A percentile compares a stretch with the other conserved stretches of the same genome.
phyloP scores from a whole-genome alignment of 78 protist species.

The Isochrysis galbana region DNA sequence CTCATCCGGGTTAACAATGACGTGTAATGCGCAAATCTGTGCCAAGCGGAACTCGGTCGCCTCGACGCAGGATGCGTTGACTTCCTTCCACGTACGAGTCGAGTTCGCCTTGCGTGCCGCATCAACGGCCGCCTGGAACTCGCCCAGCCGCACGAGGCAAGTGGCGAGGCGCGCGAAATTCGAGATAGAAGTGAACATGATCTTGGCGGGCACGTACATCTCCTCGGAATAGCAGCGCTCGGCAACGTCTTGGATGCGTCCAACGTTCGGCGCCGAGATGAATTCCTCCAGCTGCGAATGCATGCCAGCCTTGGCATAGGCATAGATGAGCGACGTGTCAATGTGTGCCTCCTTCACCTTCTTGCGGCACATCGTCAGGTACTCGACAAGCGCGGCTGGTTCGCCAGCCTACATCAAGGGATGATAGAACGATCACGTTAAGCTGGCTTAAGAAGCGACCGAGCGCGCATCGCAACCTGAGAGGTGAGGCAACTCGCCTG shows the following conservation, averaged over 20 bases:
- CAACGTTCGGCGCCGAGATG: conserved; percentile 82
- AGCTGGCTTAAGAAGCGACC: too few species aligned
- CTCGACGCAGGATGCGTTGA: conserved; percentile 93
- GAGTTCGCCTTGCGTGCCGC: conserved; percentile 97
- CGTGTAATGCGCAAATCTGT: conserved; percentile 93
- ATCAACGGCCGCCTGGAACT: conserved; percentile 93
- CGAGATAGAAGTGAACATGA: conserved; percentile 87
- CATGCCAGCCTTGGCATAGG: conserved; percentile 83
- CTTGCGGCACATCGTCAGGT: conserved; percentile 89
- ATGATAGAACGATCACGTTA: too few species aligned
- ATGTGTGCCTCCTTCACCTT: conserved; percentile 85
- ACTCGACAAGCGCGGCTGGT: conserved; percentile 79
- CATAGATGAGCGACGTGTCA: conserved; percentile 94
- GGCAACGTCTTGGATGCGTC: conserved; percentile 79
- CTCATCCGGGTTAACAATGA: conserved; percentile 95
- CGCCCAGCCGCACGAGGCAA: conserved; percentile 85
- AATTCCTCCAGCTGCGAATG: conserved; percentile 98
- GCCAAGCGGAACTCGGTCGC: conserved; percentile 96
- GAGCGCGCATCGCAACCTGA: too few species aligned
- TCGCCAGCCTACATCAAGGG: too few species aligned
- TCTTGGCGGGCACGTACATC: conserved; percentile 93
- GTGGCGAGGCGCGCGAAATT: conserved; percentile 91
- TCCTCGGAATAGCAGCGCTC: conserved; percentile 93
- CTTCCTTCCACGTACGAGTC: conserved; percentile 96
- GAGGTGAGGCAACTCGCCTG: too few species aligned